Evolutionary conservation across 176 grass and related monocot genomes (phyloP).

Genomic region (Aegilops longissima): DNA sequence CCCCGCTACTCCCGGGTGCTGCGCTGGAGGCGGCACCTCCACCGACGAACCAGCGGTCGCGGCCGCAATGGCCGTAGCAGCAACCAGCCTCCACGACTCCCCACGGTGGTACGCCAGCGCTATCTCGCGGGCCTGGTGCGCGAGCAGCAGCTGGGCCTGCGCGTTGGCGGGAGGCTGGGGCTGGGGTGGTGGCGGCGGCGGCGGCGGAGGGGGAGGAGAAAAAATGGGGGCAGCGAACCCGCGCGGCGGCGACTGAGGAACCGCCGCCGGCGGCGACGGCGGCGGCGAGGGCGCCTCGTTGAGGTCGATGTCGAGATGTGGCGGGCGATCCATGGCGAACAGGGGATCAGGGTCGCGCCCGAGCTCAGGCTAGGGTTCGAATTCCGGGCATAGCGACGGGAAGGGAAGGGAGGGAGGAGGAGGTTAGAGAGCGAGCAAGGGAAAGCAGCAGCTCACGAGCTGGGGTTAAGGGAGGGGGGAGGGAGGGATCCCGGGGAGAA

Average conservation of each 20-base stretch:
- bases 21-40: slow-evolving; percentile 35
- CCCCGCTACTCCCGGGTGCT: slow-evolving; percentile 68
- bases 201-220: neutral
- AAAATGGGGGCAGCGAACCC: neutral
- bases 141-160: slow-evolving; percentile 18
- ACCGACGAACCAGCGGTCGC: neutral
- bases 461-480: slow-evolving; percentile 40
- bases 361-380: neutral
- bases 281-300: slow-evolving; percentile 75
- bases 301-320: slow-evolving; percentile 82
- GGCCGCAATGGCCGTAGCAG: neutral
- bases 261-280: neutral
- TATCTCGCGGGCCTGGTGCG: slow-evolving; percentile 52
- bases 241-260: slow-evolving; percentile 9
- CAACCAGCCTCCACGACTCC: neutral
- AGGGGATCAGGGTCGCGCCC: slow-evolving; percentile 17
- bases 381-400: slow-evolving; percentile 28
- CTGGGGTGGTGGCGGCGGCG: neutral
- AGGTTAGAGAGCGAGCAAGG: neutral
- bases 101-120: slow-evolving; percentile 34
- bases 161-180: neutral
- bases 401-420: neutral
- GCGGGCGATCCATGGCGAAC: slow-evolving; percentile 53
- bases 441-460: slow-evolving; percentile 36
- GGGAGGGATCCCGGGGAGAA: slow-evolving; percentile 4